Conservation (phyloP, 495 filamentous ascomycete genomes). For the Penicillium cataractarum region DNA sequence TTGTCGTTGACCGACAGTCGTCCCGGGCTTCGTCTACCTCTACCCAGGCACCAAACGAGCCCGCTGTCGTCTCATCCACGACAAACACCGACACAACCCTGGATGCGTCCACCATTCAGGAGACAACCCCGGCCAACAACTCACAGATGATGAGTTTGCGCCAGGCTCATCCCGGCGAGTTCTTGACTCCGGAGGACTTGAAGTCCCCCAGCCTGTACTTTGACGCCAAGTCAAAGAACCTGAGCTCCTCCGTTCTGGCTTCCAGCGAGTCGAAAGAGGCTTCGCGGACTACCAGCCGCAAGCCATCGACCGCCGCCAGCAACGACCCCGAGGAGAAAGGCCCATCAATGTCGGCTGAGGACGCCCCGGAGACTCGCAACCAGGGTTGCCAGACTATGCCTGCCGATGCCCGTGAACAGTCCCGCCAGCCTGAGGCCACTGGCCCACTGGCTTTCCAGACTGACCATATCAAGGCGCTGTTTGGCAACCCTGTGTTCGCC, state of each 20-base stretch:
- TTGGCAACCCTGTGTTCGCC: constrained; percentile 17
- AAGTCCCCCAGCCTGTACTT: constrained; percentile 10
- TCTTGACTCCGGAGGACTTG: not conserved
- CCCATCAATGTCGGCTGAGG: not conserved
- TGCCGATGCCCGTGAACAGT: not conserved
- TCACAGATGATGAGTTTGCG: not conserved
- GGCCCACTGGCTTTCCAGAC: constrained; percentile 3
- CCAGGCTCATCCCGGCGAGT: not conserved
- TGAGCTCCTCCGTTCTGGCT: constrained; percentile 5
- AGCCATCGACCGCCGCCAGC: not conserved
- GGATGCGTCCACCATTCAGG: not conserved
- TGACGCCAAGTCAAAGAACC: constrained; percentile 10
- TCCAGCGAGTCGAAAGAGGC: not conserved
- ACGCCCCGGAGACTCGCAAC: not conserved
- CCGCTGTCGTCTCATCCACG: too few relatives aligned
- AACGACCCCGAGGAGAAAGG: not conserved
- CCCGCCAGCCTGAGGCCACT: not conserved
- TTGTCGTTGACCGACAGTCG: not conserved
- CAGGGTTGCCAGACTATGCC: not conserved
- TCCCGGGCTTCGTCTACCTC: not conserved
- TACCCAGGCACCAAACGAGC: not conserved
- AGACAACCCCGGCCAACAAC: not conserved
- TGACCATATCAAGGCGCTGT: constrained; percentile 9
- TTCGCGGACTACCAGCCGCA: not conserved
- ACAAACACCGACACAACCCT: not conserved